Evolutionary conservation across 192 early-diverging fungal species (phyloP).

Genomic region (Helicostylum pulchrum): DNA sequence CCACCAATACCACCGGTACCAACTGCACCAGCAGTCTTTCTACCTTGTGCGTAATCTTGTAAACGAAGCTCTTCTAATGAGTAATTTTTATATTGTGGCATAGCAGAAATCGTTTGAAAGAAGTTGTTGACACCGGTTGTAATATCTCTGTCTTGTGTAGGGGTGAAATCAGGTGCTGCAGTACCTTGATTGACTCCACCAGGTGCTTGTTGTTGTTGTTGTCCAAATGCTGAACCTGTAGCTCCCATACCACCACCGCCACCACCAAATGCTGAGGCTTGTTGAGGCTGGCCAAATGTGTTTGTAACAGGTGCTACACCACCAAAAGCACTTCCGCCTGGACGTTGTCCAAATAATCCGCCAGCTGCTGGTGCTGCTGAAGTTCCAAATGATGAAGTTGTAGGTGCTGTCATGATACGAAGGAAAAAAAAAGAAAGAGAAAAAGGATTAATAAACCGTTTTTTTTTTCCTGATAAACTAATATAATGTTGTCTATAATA

Average conservation of each 20-base stretch:
- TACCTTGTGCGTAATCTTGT: conserved; percentile 83
- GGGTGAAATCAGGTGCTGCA: conserved; percentile 49
- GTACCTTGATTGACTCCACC: conserved; percentile 45
- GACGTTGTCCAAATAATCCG: conserved; percentile 34
- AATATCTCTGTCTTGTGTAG: conserved; percentile 47
- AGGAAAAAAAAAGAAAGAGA: background rate
- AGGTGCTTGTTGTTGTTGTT: conserved; percentile 22
- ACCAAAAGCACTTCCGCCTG: conserved; percentile 42
- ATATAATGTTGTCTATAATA: background rate
- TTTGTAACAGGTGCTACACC: conserved; percentile 16
- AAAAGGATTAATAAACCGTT: background rate
- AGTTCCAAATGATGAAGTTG: conserved; percentile 44
- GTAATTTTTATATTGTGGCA: conserved; percentile 80
- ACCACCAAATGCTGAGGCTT: conserved; percentile 42
- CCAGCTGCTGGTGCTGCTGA: conserved; percentile 12
- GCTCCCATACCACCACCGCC: conserved; percentile 22
- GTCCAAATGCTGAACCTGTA: conserved; percentile 43
- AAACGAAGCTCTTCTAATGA: conserved; percentile 89
- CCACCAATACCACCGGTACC: conserved; percentile 37
- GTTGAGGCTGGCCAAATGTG: conserved; percentile 36
- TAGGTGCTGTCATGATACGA: background rate
- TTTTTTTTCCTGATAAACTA: background rate
- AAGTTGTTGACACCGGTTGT: conserved; percentile 54
- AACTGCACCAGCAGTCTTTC: conserved; percentile 50
- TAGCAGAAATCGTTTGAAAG: conserved; percentile 74